These are phyloP conservation scores for Mucor indicus DNA, from an alignment of 371 early-diverging fungal species.

Conservation along the genomic window DNA sequence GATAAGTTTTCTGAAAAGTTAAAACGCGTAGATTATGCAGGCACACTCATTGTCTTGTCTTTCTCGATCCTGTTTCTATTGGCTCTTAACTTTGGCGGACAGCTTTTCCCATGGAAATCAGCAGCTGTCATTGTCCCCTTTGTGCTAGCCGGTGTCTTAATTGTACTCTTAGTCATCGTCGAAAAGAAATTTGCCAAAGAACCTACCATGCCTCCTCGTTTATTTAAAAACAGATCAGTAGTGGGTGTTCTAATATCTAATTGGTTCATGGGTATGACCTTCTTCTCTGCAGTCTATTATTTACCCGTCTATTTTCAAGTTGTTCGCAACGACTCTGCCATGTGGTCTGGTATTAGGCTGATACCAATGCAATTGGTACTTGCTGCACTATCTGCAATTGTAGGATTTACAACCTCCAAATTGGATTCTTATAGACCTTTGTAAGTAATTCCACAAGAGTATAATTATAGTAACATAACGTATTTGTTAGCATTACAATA, in stretches of 20 bases:
- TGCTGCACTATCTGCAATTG: constrained; percentile 28
- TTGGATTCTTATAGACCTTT: constrained; percentile 48
- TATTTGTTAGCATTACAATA: constrained; percentile 30
- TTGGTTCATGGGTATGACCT: constrained; percentile 55
- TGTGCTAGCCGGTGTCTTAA: constrained; percentile 43
- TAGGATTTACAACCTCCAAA: constrained; percentile 45
- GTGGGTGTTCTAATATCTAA: constrained; percentile 41
- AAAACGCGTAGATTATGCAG: constrained; percentile 40
- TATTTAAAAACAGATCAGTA: constrained; percentile 51
- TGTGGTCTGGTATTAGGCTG: constrained; percentile 51
- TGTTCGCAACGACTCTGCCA: constrained; percentile 53
- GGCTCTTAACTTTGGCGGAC: constrained; percentile 50
- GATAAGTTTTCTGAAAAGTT: constrained; percentile 34
- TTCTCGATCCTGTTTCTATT: constrained; percentile 41
- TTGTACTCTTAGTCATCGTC: constrained; percentile 34
- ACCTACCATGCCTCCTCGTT: constrained; percentile 54
- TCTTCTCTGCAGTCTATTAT: constrained; percentile 54
- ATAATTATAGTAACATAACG: no score
- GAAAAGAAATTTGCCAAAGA: constrained; percentile 53
- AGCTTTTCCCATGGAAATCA: constrained; percentile 60
- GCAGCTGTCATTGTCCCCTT: constrained; percentile 60
- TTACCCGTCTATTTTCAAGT: constrained; percentile 81
- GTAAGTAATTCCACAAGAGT: no score
- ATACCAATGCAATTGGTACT: constrained; percentile 53
- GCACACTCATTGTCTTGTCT: constrained; percentile 35